Evolutionary conservation across 2,329 filamentous ascomycete species (phyloP).

Genomic region (Helotiales sp.): DNA sequence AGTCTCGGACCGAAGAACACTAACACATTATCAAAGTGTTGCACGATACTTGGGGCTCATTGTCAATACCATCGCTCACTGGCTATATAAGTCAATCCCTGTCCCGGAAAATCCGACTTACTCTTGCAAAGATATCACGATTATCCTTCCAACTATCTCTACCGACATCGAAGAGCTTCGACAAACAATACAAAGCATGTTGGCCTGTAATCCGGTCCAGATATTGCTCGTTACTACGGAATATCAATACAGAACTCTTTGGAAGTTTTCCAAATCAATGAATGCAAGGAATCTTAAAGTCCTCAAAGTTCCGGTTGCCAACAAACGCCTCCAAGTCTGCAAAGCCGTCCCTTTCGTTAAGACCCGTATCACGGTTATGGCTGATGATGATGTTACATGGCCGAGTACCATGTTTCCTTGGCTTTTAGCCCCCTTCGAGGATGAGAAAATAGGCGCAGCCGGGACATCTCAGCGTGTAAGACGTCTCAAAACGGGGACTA

Average conservation of each 20-base stretch:
- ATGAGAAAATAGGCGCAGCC: too few species aligned
- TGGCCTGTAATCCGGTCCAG: slow-evolving; percentile 6
- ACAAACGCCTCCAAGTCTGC: too few species aligned
- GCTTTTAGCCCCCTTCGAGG: too few species aligned
- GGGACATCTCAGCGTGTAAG: too few species aligned
- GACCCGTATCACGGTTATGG: too few species aligned
- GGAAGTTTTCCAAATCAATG: slow-evolving; percentile 4
- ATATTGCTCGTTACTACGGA: slow-evolving; percentile 11
- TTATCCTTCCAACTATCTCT: neutral
- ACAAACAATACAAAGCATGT: slow-evolving; percentile 12
- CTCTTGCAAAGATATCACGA: neutral
- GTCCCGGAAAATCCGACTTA: neutral
- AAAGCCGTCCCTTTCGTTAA: too few species aligned
- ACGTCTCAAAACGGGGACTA: too few species aligned
- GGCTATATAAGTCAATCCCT: neutral
- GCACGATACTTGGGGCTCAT: neutral
- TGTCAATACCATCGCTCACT: neutral
- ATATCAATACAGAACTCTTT: slow-evolving; percentile 1
- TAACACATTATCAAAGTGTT: neutral
- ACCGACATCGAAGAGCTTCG: slow-evolving; percentile 7
- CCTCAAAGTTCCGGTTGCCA: too few species aligned
- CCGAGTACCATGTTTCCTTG: too few species aligned
- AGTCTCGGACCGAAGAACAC: slow-evolving; percentile 6
- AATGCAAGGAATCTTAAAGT: neutral
- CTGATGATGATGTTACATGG: slow-evolving; percentile 72